These are phyloP conservation scores for Daldinia grandis DNA, from an alignment of 495 filamentous ascomycete genomes.

Conservation along the genomic window DNA sequence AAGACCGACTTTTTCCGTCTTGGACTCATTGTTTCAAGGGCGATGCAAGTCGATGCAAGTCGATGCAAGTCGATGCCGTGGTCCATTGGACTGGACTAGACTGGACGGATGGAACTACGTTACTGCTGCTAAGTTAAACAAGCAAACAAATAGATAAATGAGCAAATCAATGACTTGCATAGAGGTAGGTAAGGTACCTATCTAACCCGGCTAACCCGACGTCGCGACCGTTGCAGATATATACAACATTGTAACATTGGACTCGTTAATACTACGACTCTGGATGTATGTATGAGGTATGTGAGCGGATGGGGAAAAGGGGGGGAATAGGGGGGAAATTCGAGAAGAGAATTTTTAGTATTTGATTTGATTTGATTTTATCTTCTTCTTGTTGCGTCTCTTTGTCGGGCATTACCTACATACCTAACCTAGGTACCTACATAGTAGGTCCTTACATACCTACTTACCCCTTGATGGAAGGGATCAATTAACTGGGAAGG, in stretches of 20 bases:
- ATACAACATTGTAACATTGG: conserved; percentile 12
- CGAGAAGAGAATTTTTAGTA: background rate
- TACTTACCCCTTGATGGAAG: background rate
- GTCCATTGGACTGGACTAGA: conserved; percentile 1
- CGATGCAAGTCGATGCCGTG: conserved; percentile 7
- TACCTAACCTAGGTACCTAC: too few species aligned
- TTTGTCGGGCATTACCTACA: too few species aligned
- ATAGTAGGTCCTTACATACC: too few species aligned
- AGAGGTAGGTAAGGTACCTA: background rate
- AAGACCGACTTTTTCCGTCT: conserved; percentile 9
- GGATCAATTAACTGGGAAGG: background rate
- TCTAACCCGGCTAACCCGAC: conserved; percentile 10
- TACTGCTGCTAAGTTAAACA: background rate
- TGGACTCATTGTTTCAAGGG: conserved; percentile 35
- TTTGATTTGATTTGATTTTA: conserved; percentile 8
- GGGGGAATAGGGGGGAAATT: background rate
- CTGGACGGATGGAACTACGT: background rate
- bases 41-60: conserved; percentile 8
- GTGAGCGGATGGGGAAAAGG: background rate
- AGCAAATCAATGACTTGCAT: conserved; percentile 31
- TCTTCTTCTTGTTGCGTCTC: background rate
- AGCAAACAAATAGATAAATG: conserved; percentile 3
- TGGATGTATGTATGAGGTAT: background rate
- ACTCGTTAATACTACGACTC: conserved; percentile 6
- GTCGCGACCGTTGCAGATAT: conserved; percentile 27